A percentile compares a stretch with the other conserved stretches of the same genome.
Evolutionary conservation across 257 asterid genomes (phyloP).

Genomic region (Solanum pennellii): DNA sequence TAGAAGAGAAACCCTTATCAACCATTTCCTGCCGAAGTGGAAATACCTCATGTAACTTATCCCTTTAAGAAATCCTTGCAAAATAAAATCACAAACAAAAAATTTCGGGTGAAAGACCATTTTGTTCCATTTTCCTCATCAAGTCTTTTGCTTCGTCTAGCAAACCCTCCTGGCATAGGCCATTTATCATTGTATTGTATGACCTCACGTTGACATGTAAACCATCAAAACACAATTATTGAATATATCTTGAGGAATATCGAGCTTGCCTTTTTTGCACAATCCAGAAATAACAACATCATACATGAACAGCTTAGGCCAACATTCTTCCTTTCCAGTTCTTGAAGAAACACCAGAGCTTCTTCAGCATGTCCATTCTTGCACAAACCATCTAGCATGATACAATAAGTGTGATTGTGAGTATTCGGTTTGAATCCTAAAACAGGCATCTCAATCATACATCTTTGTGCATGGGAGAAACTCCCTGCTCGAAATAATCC

Average conservation of each 20-base stretch:
- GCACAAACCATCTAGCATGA: conserved; percentile 1
- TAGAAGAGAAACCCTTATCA: neutral
- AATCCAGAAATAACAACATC: neutral
- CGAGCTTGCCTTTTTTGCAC: neutral
- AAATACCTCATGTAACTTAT: neutral
- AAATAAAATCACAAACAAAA: no score
- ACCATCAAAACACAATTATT: neutral
- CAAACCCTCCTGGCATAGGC: neutral
- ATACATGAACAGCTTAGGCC: neutral
- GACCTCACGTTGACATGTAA: neutral
- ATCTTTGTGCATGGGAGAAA: neutral
- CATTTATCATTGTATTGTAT: neutral
- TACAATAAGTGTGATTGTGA: neutral
- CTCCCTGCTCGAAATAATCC: neutral
- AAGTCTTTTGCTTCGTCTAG: neutral
- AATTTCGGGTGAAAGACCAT: neutral
- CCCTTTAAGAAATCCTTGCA: neutral
- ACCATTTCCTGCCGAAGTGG: neutral
- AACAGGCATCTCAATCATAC: neutral
- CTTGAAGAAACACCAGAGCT: neutral
- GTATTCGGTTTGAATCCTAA: neutral
- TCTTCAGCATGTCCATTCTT: neutral
- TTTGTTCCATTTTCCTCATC: neutral
- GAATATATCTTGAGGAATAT: neutral
- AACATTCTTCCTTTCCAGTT: neutral